Evolutionary conservation across 2,329 filamentous ascomycete genomes (phyloP).

Genomic region (Ascochyta lentis): DNA sequence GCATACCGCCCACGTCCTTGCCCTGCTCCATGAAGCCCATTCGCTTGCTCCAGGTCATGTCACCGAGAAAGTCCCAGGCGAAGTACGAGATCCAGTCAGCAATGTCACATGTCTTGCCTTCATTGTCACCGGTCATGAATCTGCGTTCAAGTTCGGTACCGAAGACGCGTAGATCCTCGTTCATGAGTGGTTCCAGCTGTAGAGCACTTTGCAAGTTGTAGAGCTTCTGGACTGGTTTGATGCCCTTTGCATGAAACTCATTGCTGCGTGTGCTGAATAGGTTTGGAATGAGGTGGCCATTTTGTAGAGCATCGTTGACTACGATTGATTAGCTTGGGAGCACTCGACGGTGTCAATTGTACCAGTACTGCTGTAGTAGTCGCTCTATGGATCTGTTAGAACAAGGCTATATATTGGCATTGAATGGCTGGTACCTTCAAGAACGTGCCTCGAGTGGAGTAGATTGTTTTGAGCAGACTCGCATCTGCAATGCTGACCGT

Average conservation of each 20-base stretch:
- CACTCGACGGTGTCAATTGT: not conserved
- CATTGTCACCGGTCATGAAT: slow-evolving; percentile 34
- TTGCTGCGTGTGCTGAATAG: slow-evolving; percentile 44
- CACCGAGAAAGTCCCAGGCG: slow-evolving; percentile 45
- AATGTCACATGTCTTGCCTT: slow-evolving; percentile 39
- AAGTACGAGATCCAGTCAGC: slow-evolving; percentile 44
- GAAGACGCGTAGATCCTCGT: slow-evolving; percentile 30
- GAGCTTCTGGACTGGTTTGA: slow-evolving; percentile 42
- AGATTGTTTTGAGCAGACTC: slow-evolving; percentile 41
- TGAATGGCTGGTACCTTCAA: slow-evolving; percentile 28
- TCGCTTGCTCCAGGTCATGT: slow-evolving; percentile 51
- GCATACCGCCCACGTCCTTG: slow-evolving; percentile 46
- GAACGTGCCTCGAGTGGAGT: slow-evolving; percentile 42
- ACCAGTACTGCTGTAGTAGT: slow-evolving; percentile 32
- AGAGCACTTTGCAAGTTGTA: slow-evolving; percentile 34
- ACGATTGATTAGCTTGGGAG: not conserved
- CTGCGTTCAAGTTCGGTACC: slow-evolving; percentile 34
- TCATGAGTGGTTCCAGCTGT: slow-evolving; percentile 38
- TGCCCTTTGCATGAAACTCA: slow-evolving; percentile 31
- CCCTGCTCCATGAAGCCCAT: slow-evolving; percentile 53
- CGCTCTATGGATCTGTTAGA: slow-evolving; percentile 27
- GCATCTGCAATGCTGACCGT: slow-evolving; percentile 40
- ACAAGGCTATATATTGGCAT: not conserved
- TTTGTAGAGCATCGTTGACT: slow-evolving; percentile 44
- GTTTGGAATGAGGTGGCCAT: slow-evolving; percentile 39